These are phyloP conservation scores for Xylariaceae sp. DNA, from an alignment of 2,329 filamentous ascomycete species.

Conservation along the genomic window DNA sequence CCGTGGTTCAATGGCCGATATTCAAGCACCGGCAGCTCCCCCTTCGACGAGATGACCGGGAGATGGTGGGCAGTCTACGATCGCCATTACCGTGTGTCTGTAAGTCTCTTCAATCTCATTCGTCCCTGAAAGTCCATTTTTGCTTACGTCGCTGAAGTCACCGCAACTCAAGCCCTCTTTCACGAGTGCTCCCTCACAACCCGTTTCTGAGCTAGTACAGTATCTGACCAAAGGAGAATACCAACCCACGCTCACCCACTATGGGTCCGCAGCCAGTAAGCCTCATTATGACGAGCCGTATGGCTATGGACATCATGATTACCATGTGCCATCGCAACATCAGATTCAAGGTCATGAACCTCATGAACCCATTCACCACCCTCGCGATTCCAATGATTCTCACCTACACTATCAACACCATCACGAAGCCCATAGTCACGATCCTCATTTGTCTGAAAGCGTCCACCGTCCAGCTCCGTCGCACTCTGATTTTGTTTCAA, in stretches of 20 bases:
- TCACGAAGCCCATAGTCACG: conserved; percentile 10
- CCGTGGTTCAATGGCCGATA: conserved; percentile 72
- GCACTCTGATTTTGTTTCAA: conserved; percentile 17
- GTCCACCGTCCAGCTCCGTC: conserved; percentile 18
- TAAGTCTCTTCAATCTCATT: conserved; percentile 29
- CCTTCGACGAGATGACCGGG: conserved; percentile 78
- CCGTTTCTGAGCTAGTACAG: conserved; percentile 40
- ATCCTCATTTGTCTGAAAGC: conserved; percentile 21
- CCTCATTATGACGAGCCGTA: conserved; percentile 26
- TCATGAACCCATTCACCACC: conserved; percentile 8
- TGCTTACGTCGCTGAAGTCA: conserved; percentile 21
- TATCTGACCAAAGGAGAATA: conserved; percentile 55
- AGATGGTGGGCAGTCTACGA: conserved; percentile 97
- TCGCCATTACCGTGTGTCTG: conserved; percentile 65
- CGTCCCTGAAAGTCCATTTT: conserved; percentile 5
- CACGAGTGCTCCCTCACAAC: conserved; percentile 3
- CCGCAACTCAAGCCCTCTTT: conserved; percentile 6
- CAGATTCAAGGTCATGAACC: conserved; percentile 14
- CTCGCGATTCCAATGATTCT: conserved; percentile 4
- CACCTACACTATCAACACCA: conserved; percentile 15
- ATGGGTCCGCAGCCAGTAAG: conserved; percentile 31
- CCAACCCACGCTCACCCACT: conserved; percentile 30
- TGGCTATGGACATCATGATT: conserved; percentile 17
- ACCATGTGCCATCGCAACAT: conserved; percentile 14
- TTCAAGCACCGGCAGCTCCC: conserved; percentile 50